Evolutionary conservation across 768 basidiomycete genomes (phyloP).

Genomic region (Leccinellum albellum): DNA sequence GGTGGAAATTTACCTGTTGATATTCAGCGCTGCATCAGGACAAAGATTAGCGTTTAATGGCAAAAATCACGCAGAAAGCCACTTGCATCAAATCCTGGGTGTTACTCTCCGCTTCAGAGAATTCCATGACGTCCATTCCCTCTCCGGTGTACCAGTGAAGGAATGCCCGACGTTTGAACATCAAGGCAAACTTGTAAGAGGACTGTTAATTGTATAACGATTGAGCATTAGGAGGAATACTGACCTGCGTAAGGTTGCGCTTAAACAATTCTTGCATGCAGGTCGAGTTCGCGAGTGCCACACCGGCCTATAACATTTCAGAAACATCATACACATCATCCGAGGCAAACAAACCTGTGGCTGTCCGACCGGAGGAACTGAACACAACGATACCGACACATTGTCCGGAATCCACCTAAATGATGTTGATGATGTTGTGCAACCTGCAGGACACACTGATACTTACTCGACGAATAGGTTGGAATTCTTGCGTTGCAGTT

Average conservation of each 20-base stretch:
- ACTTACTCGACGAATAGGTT: constrained; percentile 75
- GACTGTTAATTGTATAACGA: constrained; percentile 2
- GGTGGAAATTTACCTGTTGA: constrained; percentile 56
- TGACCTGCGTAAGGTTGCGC: constrained; percentile 60
- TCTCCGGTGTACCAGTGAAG: constrained; percentile 90
- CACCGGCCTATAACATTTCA: constrained; percentile 47
- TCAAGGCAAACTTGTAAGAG: constrained; percentile 56
- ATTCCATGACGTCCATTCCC: constrained; percentile 84
- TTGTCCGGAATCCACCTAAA: constrained; percentile 87
- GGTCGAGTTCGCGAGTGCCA: constrained; percentile 74
- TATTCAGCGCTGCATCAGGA: constrained; percentile 68
- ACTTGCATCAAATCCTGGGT: constrained; percentile 75
- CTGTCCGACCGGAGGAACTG: constrained; percentile 80
- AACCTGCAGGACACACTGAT: neutral
- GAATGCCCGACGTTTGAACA: constrained; percentile 86
- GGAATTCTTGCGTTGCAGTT: constrained; percentile 75
- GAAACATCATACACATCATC: constrained; percentile 1
- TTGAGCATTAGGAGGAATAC: constrained; percentile 9
- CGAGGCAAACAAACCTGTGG: constrained; percentile 44
- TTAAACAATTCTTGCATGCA: constrained; percentile 85
- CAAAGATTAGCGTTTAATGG: constrained; percentile 4
- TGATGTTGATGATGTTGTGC: constrained; percentile 1
- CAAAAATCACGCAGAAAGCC: neutral
- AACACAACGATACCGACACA: constrained; percentile 78
- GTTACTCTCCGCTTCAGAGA: constrained; percentile 86